A percentile compares a stretch with the other conserved stretches of the same genome.
Evolutionary conservation across 352 stramenopile species (phyloP).

Genomic region (Phytophthora meadii): DNA sequence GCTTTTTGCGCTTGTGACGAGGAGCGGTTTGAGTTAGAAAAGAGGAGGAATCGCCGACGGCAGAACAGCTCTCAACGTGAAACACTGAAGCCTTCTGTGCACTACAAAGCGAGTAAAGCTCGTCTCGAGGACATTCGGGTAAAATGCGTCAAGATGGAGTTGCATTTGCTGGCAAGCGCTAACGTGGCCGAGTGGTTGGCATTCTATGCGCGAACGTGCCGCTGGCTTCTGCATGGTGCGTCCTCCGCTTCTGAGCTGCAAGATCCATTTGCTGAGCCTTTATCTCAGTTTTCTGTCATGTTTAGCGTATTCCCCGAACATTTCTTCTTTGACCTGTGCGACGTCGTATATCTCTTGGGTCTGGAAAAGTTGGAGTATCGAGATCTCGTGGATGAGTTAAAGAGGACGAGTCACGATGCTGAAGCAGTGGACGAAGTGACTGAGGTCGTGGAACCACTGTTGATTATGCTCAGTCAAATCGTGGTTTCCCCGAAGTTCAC

Average conservation of each 20-base stretch:
- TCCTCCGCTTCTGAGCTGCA: constrained; percentile 26
- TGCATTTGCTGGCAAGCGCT: constrained; percentile 60
- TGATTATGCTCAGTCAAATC: constrained; percentile 69
- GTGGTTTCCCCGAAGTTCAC: constrained; percentile 58
- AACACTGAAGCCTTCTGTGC: constrained; percentile 55
- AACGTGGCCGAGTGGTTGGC: constrained; percentile 66
- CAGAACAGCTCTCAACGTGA: constrained; percentile 22
- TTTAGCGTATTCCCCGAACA: constrained; percentile 73
- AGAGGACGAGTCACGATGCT: constrained; percentile 7
- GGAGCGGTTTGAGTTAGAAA: constrained; percentile 50
- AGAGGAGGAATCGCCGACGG: constrained; percentile 17
- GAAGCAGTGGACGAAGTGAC: constrained; percentile 27
- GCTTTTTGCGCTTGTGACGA: constrained; percentile 74
- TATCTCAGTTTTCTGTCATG: constrained; percentile 51
- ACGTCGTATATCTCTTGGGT: constrained; percentile 62
- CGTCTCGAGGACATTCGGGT: constrained; percentile 57
- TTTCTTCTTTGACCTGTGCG: constrained; percentile 80
- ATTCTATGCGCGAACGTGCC: constrained; percentile 62
- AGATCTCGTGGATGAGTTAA: constrained; percentile 33
- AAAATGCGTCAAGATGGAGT: constrained; percentile 57
- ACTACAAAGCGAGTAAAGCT: constrained; percentile 68
- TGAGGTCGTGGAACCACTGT: constrained; percentile 61
- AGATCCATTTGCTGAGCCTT: constrained; percentile 49
- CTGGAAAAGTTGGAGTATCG: constrained; percentile 50
- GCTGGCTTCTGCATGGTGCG: constrained; percentile 58